These are phyloP conservation scores for Salinomyces thailandicus DNA, from an alignment of 2,329 filamentous ascomycete genomes.

Conservation along the genomic window DNA sequence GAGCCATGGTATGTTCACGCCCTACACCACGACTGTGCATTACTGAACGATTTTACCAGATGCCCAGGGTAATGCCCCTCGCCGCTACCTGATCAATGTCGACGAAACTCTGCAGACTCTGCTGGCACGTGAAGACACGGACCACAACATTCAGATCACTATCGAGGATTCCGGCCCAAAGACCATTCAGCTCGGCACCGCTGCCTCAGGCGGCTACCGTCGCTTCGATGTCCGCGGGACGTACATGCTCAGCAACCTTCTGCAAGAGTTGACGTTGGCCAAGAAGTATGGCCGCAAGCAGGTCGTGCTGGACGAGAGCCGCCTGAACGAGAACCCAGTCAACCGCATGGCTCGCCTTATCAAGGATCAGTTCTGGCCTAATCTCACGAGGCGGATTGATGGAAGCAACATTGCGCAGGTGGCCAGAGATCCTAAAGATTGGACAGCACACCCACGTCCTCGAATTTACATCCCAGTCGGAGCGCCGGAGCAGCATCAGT, in stretches of 20 bases:
- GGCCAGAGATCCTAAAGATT: constrained; percentile 86
- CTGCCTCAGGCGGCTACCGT: constrained; percentile 74
- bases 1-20: constrained; percentile 22
- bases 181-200: constrained; percentile 75
- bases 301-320: constrained; percentile 81
- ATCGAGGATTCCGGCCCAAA: constrained; percentile 94
- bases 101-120: constrained; percentile 71
- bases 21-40: no score
- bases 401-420: constrained; percentile 77
- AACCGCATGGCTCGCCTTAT: constrained; percentile 78
- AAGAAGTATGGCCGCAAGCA: constrained; percentile 82
- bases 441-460: constrained; percentile 79
- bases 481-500: constrained; percentile 77
- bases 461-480: constrained; percentile 83
- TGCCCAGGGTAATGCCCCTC: constrained; percentile 58
- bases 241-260: constrained; percentile 92
- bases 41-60: constrained; percentile 39
- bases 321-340: constrained; percentile 91
- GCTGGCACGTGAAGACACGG: constrained; percentile 78
- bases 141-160: constrained; percentile 92
- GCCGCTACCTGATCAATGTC: constrained; percentile 79
- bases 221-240: constrained; percentile 86
- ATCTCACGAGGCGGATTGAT: constrained; percentile 81
- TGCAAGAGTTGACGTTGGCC: constrained; percentile 88
- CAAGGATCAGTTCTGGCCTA: constrained; percentile 84